Evolutionary conservation across 257 asterid genomes (phyloP).

Genomic region (Fraxinus pennsylvanica): DNA sequence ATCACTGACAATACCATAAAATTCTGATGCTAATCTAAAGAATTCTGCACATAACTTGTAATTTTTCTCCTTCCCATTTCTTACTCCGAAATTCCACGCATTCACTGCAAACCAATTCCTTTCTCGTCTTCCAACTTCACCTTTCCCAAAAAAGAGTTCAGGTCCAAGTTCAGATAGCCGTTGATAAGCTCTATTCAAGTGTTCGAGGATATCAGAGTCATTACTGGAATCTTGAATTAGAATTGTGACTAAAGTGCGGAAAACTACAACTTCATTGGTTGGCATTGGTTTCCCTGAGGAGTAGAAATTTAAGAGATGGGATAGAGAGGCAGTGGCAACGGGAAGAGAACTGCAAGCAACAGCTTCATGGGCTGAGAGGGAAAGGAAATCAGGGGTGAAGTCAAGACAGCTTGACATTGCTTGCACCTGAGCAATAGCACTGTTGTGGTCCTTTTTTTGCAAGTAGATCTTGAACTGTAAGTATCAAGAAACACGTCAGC

Average conservation of each 20-base stretch:
- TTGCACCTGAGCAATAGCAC: conserved; percentile 81
- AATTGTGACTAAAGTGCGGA: conserved; percentile 74
- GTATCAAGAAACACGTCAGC: conserved; percentile 19
- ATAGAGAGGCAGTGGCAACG: conserved; percentile 74
- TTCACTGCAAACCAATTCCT: conserved; percentile 84
- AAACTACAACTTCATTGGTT: conserved; percentile 70
- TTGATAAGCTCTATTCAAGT: conserved; percentile 64
- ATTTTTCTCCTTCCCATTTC: conserved; percentile 63
- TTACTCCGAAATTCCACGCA: conserved; percentile 83
- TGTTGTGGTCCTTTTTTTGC: conserved; percentile 61
- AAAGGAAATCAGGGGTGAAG: conserved; percentile 86
- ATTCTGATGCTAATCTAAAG: conserved; percentile 78
- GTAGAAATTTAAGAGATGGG: conserved; percentile 66
- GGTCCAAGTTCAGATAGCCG: conserved; percentile 69
- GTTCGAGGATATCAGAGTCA: conserved; percentile 61
- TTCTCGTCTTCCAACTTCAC: conserved; percentile 82
- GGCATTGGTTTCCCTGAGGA: conserved; percentile 70
- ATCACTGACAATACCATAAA: conserved; percentile 48
- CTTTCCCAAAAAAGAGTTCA: conserved; percentile 70
- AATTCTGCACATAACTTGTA: conserved; percentile 66
- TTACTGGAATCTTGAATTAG: conserved; percentile 60
- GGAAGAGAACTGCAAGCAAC: conserved; percentile 72
- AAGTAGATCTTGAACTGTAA: conserved; percentile 88
- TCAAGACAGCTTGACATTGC: conserved; percentile 91
- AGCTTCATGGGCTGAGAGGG: conserved; percentile 93